phyloP scores from a whole-genome alignment of 192 early-diverging fungal genomes.

The Umbelopsis sp. region DNA sequence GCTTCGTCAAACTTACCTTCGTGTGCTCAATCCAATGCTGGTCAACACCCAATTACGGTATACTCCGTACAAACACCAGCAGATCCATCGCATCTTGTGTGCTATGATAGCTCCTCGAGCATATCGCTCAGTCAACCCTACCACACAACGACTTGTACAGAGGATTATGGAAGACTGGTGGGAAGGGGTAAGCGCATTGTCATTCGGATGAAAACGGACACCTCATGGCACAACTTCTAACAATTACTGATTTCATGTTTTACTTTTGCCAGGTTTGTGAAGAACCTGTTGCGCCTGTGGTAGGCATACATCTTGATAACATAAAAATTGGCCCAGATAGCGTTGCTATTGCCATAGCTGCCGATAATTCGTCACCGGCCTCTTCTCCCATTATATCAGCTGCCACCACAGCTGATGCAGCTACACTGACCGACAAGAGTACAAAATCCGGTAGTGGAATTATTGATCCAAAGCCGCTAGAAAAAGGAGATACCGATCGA shows the following conservation, averaged over 20 bases:
- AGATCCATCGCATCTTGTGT: slow-evolving; percentile 45
- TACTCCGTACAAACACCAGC: slow-evolving; percentile 48
- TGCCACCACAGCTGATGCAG: not conserved
- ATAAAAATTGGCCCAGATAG: slow-evolving; percentile 7
- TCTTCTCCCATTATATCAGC: not conserved
- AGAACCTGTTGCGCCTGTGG: not conserved
- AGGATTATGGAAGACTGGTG: slow-evolving; percentile 51
- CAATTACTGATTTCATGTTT: not conserved
- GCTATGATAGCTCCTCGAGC: slow-evolving; percentile 42
- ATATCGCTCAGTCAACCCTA: slow-evolving; percentile 42
- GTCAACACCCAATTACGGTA: slow-evolving; percentile 58
- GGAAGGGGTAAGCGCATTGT: slow-evolving; percentile 25
- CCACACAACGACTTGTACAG: slow-evolving; percentile 47
- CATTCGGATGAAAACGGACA: not conserved
- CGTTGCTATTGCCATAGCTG: not conserved
- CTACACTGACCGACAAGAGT: not conserved
- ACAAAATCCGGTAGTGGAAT: not conserved
- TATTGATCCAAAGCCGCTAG: not conserved
- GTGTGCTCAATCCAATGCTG: slow-evolving; percentile 64
- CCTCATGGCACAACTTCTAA: not conserved
- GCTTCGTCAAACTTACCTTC: slow-evolving; percentile 70
- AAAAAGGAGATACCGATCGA: not conserved
- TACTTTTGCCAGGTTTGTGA: not conserved
- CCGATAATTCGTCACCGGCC: not conserved
- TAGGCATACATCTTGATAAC: not conserved